Percentiles rank a stretch among this genome's conserved stretches.
Evolutionary conservation across 2,329 filamentous ascomycete species (phyloP).

Genomic region (Didymella exigua): DNA sequence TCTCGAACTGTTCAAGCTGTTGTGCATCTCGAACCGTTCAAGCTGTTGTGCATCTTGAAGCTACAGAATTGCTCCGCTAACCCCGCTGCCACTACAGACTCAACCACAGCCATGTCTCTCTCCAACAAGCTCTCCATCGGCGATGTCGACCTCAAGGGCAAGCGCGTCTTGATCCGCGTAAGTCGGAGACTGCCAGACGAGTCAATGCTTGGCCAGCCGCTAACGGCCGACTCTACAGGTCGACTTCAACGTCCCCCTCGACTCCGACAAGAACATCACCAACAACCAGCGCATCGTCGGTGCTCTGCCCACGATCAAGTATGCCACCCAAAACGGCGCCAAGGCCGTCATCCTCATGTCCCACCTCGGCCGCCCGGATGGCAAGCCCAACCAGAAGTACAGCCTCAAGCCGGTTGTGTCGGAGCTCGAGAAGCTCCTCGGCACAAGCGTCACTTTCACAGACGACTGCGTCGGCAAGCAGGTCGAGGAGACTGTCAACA

Average conservation of each 20-base stretch:
- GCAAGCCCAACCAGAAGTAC: conserved; percentile 89
- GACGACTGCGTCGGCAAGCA: conserved; percentile 89
- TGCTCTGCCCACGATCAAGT: conserved; percentile 92
- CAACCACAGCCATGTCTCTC: conserved; percentile 76
- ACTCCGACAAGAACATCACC: conserved; percentile 89
- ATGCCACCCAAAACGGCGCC: conserved; percentile 86
- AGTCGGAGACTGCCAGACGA: conserved; percentile 46
- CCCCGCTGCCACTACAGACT: conserved; percentile 23
- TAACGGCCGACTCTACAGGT: conserved; percentile 64
- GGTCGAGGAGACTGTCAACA: conserved; percentile 87
- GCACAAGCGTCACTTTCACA: conserved; percentile 83
- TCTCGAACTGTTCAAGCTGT: too few species aligned
- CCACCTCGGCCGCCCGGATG: conserved; percentile 94
- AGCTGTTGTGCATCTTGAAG: too few species aligned
- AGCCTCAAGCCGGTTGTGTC: conserved; percentile 89
- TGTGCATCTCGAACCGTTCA: too few species aligned
- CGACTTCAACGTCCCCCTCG: conserved; percentile 99
- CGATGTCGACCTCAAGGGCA: conserved; percentile 96
- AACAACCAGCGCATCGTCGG: conserved; percentile 99
- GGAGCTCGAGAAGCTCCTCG: conserved; percentile 88
- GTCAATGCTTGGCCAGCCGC: conserved; percentile 2
- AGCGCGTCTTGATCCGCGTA: conserved; percentile 96
- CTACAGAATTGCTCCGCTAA: conserved; percentile 20
- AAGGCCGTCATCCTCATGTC: conserved; percentile 97
- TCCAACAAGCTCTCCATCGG: conserved; percentile 97